These are phyloP conservation scores for Eimeria sp. DNA, from an alignment of 169 alveolate genomes.

Conservation along the genomic window DNA sequence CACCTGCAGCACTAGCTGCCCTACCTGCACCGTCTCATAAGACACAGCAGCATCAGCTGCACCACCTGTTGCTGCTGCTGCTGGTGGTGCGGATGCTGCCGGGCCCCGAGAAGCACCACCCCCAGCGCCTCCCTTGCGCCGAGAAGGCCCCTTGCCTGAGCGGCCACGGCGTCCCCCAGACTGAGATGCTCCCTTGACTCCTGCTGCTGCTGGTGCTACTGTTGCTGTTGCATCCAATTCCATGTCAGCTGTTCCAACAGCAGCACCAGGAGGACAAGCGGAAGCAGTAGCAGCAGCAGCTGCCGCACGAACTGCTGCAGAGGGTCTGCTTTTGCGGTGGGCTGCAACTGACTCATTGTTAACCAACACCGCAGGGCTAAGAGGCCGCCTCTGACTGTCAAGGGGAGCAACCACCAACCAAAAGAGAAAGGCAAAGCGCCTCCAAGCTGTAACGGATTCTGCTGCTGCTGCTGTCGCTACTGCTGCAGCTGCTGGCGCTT, in stretches of 20 bases:
- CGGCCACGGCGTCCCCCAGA: constrained; percentile 43
- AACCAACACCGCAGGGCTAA: constrained; percentile 41
- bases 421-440: constrained; percentile 36
- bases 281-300: constrained; percentile 17
- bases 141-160: background rate
- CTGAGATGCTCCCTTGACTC: background rate
- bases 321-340: constrained; percentile 49
- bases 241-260: too few species aligned
- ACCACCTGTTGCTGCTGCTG: constrained; percentile 14
- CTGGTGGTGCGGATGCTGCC: constrained; percentile 9
- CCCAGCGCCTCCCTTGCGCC: constrained; percentile 41
- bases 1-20: constrained; percentile 56
- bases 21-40: constrained; percentile 53
- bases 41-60: constrained; percentile 39
- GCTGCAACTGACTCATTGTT: constrained; percentile 12
- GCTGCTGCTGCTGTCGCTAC: background rate
- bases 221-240: background rate
- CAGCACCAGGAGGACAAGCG: background rate
- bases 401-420: constrained; percentile 56
- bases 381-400: constrained; percentile 70
- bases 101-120: background rate
- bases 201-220: constrained; percentile 3
- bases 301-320: constrained; percentile 34
- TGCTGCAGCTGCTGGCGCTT: background rate
- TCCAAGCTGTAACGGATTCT: constrained; percentile 52